Conservation (phyloP, 352 stramenopile species). For the Pythium periplocum region DNA sequence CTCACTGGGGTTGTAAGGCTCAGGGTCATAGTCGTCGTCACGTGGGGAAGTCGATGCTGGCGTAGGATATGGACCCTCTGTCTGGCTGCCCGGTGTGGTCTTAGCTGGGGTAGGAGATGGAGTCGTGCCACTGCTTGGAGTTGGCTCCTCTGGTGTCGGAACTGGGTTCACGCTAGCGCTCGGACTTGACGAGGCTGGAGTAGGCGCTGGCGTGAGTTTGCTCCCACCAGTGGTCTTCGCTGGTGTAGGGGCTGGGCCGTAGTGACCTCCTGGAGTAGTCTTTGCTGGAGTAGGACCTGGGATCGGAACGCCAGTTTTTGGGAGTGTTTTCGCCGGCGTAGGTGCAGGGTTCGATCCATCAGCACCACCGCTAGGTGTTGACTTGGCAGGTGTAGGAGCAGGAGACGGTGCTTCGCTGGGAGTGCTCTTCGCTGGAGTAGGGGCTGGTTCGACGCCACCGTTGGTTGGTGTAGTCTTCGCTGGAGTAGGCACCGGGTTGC, state of each 20-base stretch:
- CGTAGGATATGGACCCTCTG: conserved; percentile 2
- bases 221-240: neutral
- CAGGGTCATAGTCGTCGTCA: neutral
- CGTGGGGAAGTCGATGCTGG: neutral
- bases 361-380: neutral
- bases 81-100: neutral
- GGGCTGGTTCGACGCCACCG: too few species aligned
- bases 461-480: neutral
- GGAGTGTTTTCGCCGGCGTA: conserved; percentile 6
- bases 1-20: too few species aligned
- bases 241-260: conserved; percentile 2
- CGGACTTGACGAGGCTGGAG: neutral
- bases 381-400: neutral
- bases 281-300: conserved; percentile 5
- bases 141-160: conserved; percentile 1
- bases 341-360: conserved; percentile 1
- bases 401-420: neutral
- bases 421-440: neutral
- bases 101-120: neutral
- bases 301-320: neutral
- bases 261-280: conserved; percentile 1
- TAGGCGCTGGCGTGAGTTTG: neutral
- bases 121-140: neutral
- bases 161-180: neutral
- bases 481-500: conserved; percentile 5